Conservation (phyloP, 148 eudicot species). For the Drosera capensis region DNA sequence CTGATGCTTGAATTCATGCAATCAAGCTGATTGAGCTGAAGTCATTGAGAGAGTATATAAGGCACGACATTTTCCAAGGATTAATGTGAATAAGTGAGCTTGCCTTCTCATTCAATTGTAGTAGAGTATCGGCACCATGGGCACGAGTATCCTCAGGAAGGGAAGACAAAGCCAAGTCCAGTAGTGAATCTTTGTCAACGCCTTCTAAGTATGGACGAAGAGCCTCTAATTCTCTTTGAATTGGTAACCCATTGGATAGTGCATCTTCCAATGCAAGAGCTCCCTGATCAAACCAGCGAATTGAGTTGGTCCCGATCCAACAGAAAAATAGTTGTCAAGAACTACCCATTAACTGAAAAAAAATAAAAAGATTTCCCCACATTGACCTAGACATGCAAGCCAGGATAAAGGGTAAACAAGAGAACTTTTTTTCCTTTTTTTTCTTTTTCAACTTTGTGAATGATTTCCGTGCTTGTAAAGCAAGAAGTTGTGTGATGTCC, state of each 20-base stretch:
- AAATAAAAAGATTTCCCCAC: no score
- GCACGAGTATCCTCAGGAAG: conserved; percentile 74
- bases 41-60: neutral
- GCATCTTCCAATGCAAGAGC: conserved; percentile 93
- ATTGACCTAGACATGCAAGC: no score
- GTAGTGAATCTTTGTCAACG: conserved; percentile 55
- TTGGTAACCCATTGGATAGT: conserved; percentile 73
- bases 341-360: no score
- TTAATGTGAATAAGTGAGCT: conserved; percentile 4
- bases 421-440: no score
- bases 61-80: neutral
- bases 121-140: conserved; percentile 51
- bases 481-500: no score
- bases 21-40: neutral
- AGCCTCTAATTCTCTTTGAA: conserved; percentile 61
- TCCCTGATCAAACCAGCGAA: no score
- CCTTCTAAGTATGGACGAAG: conserved; percentile 38
- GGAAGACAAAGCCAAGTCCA: conserved; percentile 65
- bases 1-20: no score
- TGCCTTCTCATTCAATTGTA: conserved; percentile 68
- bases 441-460: no score
- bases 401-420: no score
- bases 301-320: no score
- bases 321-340: neutral
- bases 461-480: no score